These are phyloP conservation scores for Moesziomyces antarcticus DNA, from an alignment of 1,284 basidiomycete species.

Conservation along the genomic window DNA sequence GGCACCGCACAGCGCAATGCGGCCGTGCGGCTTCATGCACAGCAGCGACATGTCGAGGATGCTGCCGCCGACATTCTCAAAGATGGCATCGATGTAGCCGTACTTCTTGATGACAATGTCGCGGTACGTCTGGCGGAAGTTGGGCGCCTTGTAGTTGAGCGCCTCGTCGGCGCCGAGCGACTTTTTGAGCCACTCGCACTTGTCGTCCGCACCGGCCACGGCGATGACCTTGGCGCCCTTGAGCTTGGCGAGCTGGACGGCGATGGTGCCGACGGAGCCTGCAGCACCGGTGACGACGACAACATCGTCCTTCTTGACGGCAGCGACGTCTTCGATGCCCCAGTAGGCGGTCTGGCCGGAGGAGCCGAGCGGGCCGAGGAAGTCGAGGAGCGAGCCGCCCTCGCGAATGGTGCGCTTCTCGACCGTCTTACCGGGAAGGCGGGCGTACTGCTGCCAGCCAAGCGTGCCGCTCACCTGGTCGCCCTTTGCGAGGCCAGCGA, in stretches of 20 bases:
- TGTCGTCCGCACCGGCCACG: conserved; percentile 81
- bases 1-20: conserved; percentile 81
- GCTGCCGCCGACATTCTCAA: conserved; percentile 56
- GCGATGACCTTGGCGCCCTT: conserved; percentile 78
- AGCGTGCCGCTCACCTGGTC: conserved; percentile 51
- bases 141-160: conserved; percentile 82
- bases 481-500: conserved; percentile 56
- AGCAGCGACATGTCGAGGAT: conserved; percentile 48
- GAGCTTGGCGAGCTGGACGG: conserved; percentile 72
- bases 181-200: conserved; percentile 82
- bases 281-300: conserved; percentile 62
- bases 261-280: conserved; percentile 67
- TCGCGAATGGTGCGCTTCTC: conserved; percentile 37
- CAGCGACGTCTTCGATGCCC: conserved; percentile 54
- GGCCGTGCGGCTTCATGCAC: conserved; percentile 79
- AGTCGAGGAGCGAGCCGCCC: conserved; percentile 54
- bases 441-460: conserved; percentile 56
- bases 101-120: conserved; percentile 71
- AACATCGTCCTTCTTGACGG: conserved; percentile 52
- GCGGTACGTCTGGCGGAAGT: conserved; percentile 75
- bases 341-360: conserved; percentile 68
- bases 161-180: conserved; percentile 84
- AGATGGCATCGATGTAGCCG: conserved; percentile 54
- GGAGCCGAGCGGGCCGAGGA: conserved; percentile 66
- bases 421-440: conserved; percentile 35